Evolutionary conservation across 129 eudicot genomes (phyloP).

Genomic region (Centella asiatica): DNA sequence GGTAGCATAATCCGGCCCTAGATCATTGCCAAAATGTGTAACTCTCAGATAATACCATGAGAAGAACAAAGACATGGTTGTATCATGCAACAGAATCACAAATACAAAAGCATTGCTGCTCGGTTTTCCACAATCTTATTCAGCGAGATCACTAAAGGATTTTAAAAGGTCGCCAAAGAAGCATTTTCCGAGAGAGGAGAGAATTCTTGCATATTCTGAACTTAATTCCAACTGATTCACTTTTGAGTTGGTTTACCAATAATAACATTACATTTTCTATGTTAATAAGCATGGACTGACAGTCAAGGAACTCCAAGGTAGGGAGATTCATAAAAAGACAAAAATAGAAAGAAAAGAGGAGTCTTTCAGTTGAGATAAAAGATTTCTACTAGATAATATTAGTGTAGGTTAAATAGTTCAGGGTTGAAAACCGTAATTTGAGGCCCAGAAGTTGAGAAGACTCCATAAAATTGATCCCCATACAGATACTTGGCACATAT

Average conservation of each 20-base stretch:
- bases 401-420: neutral
- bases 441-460: conserved; percentile 47
- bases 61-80: neutral
- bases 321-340: no score
- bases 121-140: neutral
- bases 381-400: no score
- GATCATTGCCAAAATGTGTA: conserved; percentile 6
- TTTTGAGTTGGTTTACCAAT: no score
- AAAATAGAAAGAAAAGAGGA: no score
- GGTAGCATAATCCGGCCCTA: conserved; percentile 89
- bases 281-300: neutral
- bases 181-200: neutral
- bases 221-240: neutral
- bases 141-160: neutral
- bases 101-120: neutral
- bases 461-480: conserved; percentile 51
- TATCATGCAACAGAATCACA: neutral
- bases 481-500: conserved; percentile 49
- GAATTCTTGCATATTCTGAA: neutral
- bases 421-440: conserved; percentile 48
- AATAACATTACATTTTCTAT: no score
- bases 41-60: neutral
- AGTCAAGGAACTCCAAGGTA: neutral
- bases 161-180: neutral
- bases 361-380: neutral